phyloP scores from a whole-genome alignment of 1,284 basidiomycete species.

The Ceratobasidium sp. region DNA sequence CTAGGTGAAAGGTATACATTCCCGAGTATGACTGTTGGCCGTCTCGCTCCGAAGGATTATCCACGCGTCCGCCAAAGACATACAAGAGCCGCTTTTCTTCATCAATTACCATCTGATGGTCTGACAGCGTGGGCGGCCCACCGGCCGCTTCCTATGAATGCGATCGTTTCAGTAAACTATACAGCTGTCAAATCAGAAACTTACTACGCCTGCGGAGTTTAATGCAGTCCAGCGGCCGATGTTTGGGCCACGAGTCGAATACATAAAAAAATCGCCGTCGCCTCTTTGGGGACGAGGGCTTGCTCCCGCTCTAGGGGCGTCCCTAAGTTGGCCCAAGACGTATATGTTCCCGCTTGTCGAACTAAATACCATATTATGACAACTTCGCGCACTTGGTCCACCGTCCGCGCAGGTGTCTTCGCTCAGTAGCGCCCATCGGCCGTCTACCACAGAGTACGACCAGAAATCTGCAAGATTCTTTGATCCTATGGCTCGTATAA shows the following conservation, averaged over 20 bases:
- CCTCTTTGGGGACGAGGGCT: constrained; percentile 21
- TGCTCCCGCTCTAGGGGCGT: constrained; percentile 41
- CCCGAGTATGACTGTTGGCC: constrained; percentile 71
- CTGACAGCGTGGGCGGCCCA: constrained; percentile 81
- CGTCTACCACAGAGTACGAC: constrained; percentile 75
- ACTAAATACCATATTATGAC: constrained; percentile 88
- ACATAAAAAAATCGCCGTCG: constrained; percentile 74
- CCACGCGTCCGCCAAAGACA: constrained; percentile 81
- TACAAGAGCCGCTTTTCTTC: constrained; percentile 78
- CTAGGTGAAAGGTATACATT: constrained; percentile 76
- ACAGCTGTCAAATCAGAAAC: constrained; percentile 51
- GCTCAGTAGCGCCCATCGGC: constrained; percentile 74
- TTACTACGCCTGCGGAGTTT: constrained; percentile 72
- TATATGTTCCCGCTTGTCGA: constrained; percentile 78
- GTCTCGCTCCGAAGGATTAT: constrained; percentile 70
- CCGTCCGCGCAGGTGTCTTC: constrained; percentile 67
- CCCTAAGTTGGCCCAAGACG: constrained; percentile 60
- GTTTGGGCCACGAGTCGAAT: constrained; percentile 71
- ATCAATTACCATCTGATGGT: constrained; percentile 86
- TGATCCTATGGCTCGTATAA: background rate
- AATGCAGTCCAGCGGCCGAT: constrained; percentile 76
- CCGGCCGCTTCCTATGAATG: constrained; percentile 64
- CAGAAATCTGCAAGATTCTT: constrained; percentile 84
- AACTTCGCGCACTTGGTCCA: constrained; percentile 79
- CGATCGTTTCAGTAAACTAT: background rate